phyloP scores from a whole-genome alignment of 345 rosid species.

The Populus ilicifolia region DNA sequence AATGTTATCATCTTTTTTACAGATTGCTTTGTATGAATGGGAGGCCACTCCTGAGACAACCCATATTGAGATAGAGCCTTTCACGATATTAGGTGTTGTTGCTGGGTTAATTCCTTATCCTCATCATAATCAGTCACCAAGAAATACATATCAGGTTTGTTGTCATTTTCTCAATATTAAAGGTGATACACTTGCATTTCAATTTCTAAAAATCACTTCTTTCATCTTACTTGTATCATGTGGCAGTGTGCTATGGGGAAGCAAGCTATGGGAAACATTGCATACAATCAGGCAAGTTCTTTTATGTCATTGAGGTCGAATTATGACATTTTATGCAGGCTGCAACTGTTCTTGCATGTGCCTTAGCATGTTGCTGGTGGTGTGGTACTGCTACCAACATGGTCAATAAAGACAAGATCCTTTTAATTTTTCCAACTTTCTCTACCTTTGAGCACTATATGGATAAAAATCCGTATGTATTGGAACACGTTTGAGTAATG shows the following conservation, averaged over 20 bases:
- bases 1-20: conserved; percentile 18
- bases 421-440: neutral
- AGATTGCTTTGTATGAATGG: conserved; percentile 89
- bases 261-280: conserved; percentile 98
- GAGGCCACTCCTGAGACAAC: conserved; percentile 71
- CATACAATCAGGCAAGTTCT: conserved; percentile 78
- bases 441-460: neutral
- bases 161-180: conserved; percentile 9
- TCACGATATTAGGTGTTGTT: conserved; percentile 89
- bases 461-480: neutral
- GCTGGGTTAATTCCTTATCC: conserved; percentile 96
- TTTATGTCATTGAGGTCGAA: neutral
- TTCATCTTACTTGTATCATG: neutral
- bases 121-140: conserved; percentile 98
- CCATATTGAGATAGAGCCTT: conserved; percentile 96
- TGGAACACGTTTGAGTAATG: neutral
- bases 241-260: conserved; percentile 97
- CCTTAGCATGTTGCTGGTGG: neutral
- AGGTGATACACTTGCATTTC: neutral
- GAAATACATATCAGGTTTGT: conserved; percentile 91
- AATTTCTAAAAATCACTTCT: neutral
- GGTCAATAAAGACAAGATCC: neutral
- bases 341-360: neutral
- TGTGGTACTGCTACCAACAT: neutral
- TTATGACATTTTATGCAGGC: neutral